Base-by-base conservation (phyloP, 257 asterid genomes). In the Petrea volubilis region DNA sequence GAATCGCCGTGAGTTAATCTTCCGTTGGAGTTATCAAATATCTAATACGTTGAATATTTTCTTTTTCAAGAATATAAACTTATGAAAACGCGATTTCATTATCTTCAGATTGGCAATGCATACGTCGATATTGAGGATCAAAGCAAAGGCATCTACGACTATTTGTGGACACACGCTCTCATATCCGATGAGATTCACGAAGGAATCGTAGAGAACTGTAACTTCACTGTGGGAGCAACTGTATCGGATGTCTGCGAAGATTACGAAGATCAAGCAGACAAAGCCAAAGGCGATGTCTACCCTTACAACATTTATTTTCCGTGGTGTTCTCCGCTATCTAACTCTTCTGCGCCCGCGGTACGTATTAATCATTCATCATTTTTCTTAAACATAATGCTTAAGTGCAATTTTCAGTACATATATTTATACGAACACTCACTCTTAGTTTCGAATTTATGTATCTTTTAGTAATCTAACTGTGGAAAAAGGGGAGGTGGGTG, bases 21-120 rank as follows among this genome's bases (percentile, higher is more conserved):
- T 8, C 10, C 2, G n/a, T 43, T 5, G 6, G 21, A 3, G n/a
- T 44, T 49, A 34, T 5, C 7, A 5, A 27, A 21, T 23, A 27
- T 43, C 15, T 2, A 31, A 1, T 27, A 38, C n/a, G n/a, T n/a
- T n/a, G n/a, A n/a, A n/a, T n/a, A n/a, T n/a, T n/a, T n/a, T n/a
- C 11, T 20, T 7, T 53, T 41, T 40, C 40, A 9, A 29, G 61
- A 49, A 49, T 71, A 31, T 3, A 11, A 49, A 31, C 64, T 68
- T 1, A 58, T 28, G n/a, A 25, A 10, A 40, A 51, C 18, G 14
- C 40, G 43, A 15, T 41, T 47, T 17, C 38, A 33, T 7, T 12
- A 9, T 0, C 46, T 77, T 41, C 72, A 88, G 90, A 82, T 84
- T 6, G 91, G 88, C 17, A 85, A 88, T 71, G 84, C 88, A 12